Conservation (phyloP, 305 asterid genomes). For the Rubia peregrina region DNA sequence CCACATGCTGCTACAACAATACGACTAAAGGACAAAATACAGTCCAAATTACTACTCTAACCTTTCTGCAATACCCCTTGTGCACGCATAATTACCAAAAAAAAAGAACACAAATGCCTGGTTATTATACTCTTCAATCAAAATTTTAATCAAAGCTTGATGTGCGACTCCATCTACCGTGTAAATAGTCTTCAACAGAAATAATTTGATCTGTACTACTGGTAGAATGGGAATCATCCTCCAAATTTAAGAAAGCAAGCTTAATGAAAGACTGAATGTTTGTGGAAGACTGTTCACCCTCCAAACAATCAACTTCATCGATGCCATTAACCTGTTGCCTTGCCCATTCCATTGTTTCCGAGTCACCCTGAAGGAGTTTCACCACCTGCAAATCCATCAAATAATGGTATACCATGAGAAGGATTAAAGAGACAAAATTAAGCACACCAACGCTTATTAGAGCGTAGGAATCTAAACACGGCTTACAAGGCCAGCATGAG, state of each 20-base stretch:
- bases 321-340: constrained; percentile 34
- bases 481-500: constrained; percentile 53
- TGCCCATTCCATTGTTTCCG: constrained; percentile 47
- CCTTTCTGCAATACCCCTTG: constrained; percentile 22
- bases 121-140: background rate
- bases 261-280: constrained; percentile 68
- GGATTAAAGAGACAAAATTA: background rate
- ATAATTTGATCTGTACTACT: constrained; percentile 35
- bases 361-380: constrained; percentile 65
- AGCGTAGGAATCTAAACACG: background rate
- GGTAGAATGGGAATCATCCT: constrained; percentile 52
- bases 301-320: constrained; percentile 34
- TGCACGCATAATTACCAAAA: constrained; percentile 15
- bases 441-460: background rate
- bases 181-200: constrained; percentile 36
- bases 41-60: constrained; percentile 16
- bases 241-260: constrained; percentile 63
- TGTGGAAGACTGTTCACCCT: constrained; percentile 38
- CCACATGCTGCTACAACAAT: constrained; percentile 1
- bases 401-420: background rate
- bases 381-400: constrained; percentile 42
- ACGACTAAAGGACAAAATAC: constrained; percentile 5
- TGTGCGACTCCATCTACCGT: constrained; percentile 67
- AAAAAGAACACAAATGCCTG: constrained; percentile 10
- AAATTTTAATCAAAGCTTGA: constrained; percentile 51